Evolutionary conservation across 805 yeast genomes (phyloP).

Genomic region (Pichia paraexigua): DNA sequence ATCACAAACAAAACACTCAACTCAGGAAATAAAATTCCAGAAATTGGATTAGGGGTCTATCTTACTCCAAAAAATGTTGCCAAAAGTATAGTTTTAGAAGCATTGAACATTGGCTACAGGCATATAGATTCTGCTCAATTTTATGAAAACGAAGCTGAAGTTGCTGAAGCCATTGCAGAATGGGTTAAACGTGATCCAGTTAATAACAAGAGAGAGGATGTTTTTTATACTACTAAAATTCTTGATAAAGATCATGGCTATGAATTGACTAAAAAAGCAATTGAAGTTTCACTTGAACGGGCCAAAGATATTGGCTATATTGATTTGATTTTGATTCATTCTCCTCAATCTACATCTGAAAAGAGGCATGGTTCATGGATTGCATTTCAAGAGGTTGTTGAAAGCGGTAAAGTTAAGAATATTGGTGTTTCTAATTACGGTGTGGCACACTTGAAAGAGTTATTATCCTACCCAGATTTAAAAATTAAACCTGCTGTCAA

Average conservation of each 20-base stretch:
- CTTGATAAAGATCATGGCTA: conserved; percentile 24
- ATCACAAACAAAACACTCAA: conserved; percentile 23
- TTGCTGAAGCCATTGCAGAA: conserved; percentile 46
- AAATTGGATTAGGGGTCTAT: conserved; percentile 51
- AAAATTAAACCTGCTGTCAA: conserved; percentile 37
- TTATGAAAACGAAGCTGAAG: conserved; percentile 56
- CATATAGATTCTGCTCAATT: conserved; percentile 64
- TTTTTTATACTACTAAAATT: conserved; percentile 35
- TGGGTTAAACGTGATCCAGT: conserved; percentile 26
- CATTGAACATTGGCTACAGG: conserved; percentile 60
- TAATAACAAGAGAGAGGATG: conserved; percentile 24
- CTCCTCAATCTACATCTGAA: conserved; percentile 32
- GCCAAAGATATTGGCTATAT: conserved; percentile 39
- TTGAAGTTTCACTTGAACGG: conserved; percentile 34
- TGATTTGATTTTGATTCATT: conserved; percentile 46
- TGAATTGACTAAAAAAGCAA: conserved; percentile 32
- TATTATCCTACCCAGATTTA: conserved; percentile 37
- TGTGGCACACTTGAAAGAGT: conserved; percentile 34
- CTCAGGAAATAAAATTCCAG: conserved; percentile 48
- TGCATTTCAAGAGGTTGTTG: conserved; percentile 48
- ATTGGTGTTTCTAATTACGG: conserved; percentile 65
- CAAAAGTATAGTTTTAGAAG: conserved; percentile 40
- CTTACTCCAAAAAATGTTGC: conserved; percentile 33
- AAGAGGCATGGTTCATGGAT: conserved; percentile 42
- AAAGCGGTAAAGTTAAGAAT: conserved; percentile 36